These are phyloP conservation scores for Cryptococcus hybrid DNA, from an alignment of 1,284 basidiomycete species.

Conservation along the genomic window DNA sequence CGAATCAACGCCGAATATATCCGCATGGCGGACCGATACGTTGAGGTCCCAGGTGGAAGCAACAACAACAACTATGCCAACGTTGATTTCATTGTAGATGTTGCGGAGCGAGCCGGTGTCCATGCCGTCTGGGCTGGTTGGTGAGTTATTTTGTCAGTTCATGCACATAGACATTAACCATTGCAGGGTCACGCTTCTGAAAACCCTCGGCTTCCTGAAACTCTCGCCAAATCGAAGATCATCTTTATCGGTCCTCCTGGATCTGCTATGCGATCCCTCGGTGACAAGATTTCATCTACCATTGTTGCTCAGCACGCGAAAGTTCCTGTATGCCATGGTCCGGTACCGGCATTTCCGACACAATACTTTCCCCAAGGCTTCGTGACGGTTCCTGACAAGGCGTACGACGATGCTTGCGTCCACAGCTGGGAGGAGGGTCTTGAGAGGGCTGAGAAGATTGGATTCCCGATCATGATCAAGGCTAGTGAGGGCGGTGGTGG, in stretches of 20 bases:
- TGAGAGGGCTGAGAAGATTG: conserved; percentile 78
- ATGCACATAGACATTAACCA: not conserved
- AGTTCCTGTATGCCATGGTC: conserved; percentile 99
- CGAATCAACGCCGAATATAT: conserved; percentile 98
- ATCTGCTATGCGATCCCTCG: conserved; percentile 97
- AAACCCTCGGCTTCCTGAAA: conserved; percentile 97
- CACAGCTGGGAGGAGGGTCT: conserved; percentile 87
- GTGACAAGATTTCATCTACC: conserved; percentile 99
- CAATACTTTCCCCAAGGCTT: conserved; percentile 82
- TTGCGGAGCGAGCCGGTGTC: conserved; percentile 94
- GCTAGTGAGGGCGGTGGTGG: conserved; percentile 98
- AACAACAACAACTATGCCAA: conserved; percentile 99
- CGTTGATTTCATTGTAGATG: conserved; percentile 97
- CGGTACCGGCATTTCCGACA: conserved; percentile 90
- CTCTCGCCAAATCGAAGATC: conserved; percentile 88
- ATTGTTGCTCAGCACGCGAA: conserved; percentile 97
- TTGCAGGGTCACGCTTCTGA: conserved; percentile 90
- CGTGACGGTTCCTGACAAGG: conserved; percentile 89
- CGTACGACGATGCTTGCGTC: conserved; percentile 87
- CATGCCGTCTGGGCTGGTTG: conserved; percentile 99
- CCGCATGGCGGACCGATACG: conserved; percentile 98
- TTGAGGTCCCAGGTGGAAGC: conserved; percentile 96
- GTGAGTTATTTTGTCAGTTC: conserved; percentile 49
- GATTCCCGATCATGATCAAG: conserved; percentile 99
- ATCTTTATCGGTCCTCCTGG: conserved; percentile 99